Evolutionary conservation across 2,329 filamentous ascomycete species (phyloP), one percentile per base, ranked within the genome.

Genomic region (Cercospora beticola): DNA sequence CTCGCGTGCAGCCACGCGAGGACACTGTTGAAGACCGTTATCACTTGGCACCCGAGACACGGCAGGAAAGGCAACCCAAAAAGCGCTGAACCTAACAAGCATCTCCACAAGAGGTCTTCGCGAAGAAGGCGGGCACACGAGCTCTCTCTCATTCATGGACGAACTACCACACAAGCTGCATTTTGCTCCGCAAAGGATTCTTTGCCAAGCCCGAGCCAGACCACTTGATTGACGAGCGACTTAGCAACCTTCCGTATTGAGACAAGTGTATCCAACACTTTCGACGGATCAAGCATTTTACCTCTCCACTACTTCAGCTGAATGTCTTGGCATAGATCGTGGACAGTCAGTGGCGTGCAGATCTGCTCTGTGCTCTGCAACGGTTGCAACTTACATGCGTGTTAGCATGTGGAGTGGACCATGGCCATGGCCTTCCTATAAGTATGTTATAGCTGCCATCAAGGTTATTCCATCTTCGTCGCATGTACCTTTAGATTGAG

Each of bases 31-130:
- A 9, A 59, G 28, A 36, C 62, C 52, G 12, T 54, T 65, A 65
- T 65, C 62, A 65, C 62, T 65, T 58, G 52, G 52, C 52, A 30
- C 10, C n/a, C 36, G 31, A 54, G 46, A 59, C 46, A 36, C 36
- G 8, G 21, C 49, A 56, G 10, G 33, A 30, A 18, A 21, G 56
- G 54, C 31, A n/a, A 5, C 12, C 23, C 31, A 30, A 64, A 43
- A 36, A 54, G 62, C 49, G 33, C 31, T 59, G 52, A 49, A 18
- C 31, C 14, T 14, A 6, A 46, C 10, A 57, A 9, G 52, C 56
- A 16, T 9, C 31, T 16, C 52, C 36, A 65, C 16, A 49, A 64
- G 28, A 56, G 4, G 33, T 36, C 33, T 36, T 36, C 4, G 33
- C 33, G 33, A 36, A 36, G 33, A 5, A 36, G 4, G 33, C 33